Evolutionary conservation across 2,329 filamentous ascomycete genomes (phyloP).

Genomic region (Neofusicoccum ribis): DNA sequence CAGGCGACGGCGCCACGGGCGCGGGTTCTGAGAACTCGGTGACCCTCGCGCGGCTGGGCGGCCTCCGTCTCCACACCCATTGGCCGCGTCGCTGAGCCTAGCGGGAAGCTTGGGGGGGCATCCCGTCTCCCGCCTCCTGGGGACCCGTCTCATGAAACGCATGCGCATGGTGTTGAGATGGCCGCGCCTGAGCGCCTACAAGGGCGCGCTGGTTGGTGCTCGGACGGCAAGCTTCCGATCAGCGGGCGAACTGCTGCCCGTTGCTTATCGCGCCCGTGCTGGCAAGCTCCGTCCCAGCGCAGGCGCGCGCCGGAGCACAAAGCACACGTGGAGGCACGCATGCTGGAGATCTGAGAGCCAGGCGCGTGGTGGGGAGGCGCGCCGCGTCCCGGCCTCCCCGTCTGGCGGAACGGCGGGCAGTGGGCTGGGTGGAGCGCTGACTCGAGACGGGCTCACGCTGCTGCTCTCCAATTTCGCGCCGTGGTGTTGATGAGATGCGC

Average conservation of each 20-base stretch:
- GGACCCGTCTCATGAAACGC: constrained; percentile 13
- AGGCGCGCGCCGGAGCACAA: background rate
- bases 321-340: constrained; percentile 6
- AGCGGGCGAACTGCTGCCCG: background rate
- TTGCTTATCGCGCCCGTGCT: background rate
- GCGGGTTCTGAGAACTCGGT: background rate
- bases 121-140: constrained; percentile 7
- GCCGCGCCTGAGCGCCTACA: background rate
- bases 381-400: constrained; percentile 2
- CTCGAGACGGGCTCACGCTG: background rate
- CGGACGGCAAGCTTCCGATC: background rate
- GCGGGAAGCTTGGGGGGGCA: constrained; percentile 8
- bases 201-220: background rate
- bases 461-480: background rate
- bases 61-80: constrained; percentile 6
- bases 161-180: constrained; percentile 10
- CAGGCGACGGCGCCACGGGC: constrained; percentile 12
- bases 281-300: background rate
- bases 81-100: constrained; percentile 3
- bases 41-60: background rate
- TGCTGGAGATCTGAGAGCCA: constrained; percentile 2
- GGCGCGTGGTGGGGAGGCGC: background rate
- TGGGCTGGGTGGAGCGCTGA: background rate
- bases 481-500: constrained; percentile 6
- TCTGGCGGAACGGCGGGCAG: background rate